Percentiles rank a stretch among this genome's conserved stretches.
Evolutionary conservation across 2,329 filamentous ascomycete genomes (phyloP).

Genomic region (Botrytis pseudocinerea): DNA sequence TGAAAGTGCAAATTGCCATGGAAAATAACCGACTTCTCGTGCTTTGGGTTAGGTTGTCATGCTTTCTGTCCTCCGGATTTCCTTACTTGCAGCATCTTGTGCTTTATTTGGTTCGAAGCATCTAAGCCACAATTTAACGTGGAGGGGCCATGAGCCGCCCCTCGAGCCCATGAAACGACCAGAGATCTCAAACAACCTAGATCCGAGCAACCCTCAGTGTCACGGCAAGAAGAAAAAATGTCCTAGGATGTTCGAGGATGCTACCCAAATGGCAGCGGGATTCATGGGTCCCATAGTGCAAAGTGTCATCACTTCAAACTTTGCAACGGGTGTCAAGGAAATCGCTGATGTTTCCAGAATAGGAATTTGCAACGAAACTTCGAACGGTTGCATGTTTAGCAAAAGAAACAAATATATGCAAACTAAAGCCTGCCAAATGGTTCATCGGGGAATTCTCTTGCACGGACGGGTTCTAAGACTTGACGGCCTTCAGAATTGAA

Average conservation of each 20-base stretch:
- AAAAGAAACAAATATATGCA: conserved; percentile 9
- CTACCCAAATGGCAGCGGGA: conserved; percentile 22
- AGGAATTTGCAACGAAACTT: conserved; percentile 15
- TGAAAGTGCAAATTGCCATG: conserved; percentile 6
- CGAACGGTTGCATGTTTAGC: conserved; percentile 9
- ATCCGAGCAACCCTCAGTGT: conserved; percentile 18
- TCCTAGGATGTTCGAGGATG: conserved; percentile 13
- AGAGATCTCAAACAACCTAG: conserved; percentile 19
- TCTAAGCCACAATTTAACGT: conserved; percentile 18
- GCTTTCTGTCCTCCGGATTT: conserved; percentile 19
- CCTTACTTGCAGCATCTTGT: conserved; percentile 18
- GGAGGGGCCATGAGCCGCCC: conserved; percentile 8
- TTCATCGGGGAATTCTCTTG: conserved; percentile 11
- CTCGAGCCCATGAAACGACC: conserved; percentile 17
- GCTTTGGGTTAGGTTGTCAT: conserved; percentile 11
- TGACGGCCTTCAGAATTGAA: background rate
- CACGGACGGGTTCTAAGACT: background rate
- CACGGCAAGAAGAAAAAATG: background rate
- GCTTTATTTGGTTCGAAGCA: conserved; percentile 11
- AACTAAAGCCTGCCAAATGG: background rate
- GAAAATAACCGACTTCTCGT: conserved; percentile 10
- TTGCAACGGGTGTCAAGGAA: conserved; percentile 23
- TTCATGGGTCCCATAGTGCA: conserved; percentile 15
- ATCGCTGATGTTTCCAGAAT: conserved; percentile 22
- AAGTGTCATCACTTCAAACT: conserved; percentile 22